phyloP scores from a whole-genome alignment of 1,139 yeast species.

The Yamadazyma atmosphaerica region DNA sequence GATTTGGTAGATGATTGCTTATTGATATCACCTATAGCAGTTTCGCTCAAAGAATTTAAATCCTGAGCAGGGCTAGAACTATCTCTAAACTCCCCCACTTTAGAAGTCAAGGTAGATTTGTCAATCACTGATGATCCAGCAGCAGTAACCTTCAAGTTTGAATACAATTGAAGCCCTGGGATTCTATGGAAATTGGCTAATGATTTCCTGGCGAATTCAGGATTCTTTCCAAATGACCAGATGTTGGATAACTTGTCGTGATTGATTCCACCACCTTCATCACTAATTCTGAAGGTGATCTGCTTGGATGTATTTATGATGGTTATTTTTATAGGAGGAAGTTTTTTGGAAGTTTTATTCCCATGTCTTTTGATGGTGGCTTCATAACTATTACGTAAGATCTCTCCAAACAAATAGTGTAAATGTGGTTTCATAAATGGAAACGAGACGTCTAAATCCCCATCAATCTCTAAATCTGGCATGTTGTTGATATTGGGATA shows the following conservation, averaged over 20 bases:
- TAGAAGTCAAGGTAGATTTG: slow-evolving; percentile 4
- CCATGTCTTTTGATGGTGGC: slow-evolving; percentile 61
- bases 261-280: slow-evolving; percentile 84
- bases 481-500: slow-evolving; percentile 57
- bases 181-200: slow-evolving; percentile 65
- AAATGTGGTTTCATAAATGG: slow-evolving; percentile 86
- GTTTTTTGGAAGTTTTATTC: slow-evolving; percentile 27
- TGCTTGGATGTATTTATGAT: slow-evolving; percentile 66
- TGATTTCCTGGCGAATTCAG: slow-evolving; percentile 55
- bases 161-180: slow-evolving; percentile 55
- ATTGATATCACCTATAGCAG: slow-evolving; percentile 44
- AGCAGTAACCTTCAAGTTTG: slow-evolving; percentile 40
- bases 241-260: slow-evolving; percentile 57
- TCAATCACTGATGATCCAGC: slow-evolving; percentile 41
- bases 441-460: slow-evolving; percentile 60
- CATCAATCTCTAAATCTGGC: slow-evolving; percentile 78
- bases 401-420: slow-evolving; percentile 83
- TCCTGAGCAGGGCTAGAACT: neutral
- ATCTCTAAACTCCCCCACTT: neutral
- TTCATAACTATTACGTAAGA: slow-evolving; percentile 78
- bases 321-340: slow-evolving; percentile 73
- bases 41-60: slow-evolving; percentile 24
- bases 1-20: slow-evolving; percentile 23
- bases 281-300: slow-evolving; percentile 77
- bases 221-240: slow-evolving; percentile 83